Evolutionary conservation across 2,329 filamentous ascomycete species (phyloP).

Genomic region (Colletotrichum musicola): DNA sequence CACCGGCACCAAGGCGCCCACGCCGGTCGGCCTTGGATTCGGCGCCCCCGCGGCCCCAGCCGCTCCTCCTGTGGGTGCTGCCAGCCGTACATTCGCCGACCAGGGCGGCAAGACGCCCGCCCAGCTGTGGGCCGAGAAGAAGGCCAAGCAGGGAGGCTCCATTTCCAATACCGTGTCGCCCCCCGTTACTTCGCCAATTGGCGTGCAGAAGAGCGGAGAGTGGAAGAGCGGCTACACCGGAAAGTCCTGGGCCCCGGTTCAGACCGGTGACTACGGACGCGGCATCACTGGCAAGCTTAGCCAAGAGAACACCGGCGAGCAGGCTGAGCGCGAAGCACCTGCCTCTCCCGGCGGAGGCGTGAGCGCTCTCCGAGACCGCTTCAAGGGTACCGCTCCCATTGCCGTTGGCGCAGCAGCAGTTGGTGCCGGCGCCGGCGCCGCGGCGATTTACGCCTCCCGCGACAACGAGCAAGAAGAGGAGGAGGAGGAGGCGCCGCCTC

Average conservation of each 20-base stretch:
- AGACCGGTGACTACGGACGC: conserved; percentile 78
- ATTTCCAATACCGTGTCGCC: conserved; percentile 56
- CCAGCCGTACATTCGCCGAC: conserved; percentile 94
- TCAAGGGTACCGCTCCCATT: conserved; percentile 82
- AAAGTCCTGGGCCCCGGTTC: conserved; percentile 90
- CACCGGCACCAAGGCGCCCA: conserved; percentile 88
- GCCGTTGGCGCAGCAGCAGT: conserved; percentile 58
- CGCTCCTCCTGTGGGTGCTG: conserved; percentile 75
- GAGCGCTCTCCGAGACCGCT: conserved; percentile 82
- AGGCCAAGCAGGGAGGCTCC: conserved; percentile 80
- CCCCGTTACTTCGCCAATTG: conserved; percentile 65
- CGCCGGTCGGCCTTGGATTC: conserved; percentile 77
- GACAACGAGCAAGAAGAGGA: conserved; percentile 45
- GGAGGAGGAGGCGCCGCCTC: conserved; percentile 65
- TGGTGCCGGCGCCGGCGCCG: conserved; percentile 56
- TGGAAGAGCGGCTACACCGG: conserved; percentile 95
- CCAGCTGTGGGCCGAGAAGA: conserved; percentile 97
- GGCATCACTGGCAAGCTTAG: conserved; percentile 62
- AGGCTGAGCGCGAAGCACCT: conserved; percentile 59
- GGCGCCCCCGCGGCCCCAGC: conserved; percentile 71
- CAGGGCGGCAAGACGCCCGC: conserved; percentile 96
- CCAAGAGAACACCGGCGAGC: conserved; percentile 74
- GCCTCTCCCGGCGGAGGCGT: conserved; percentile 72
- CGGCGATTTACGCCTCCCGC: conserved; percentile 48
- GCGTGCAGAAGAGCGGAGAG: conserved; percentile 80